Evolutionary conservation across 768 basidiomycete genomes (phyloP), one percentile per base, ranked within the genome.

Genomic region (Boletus rubropictus): DNA sequence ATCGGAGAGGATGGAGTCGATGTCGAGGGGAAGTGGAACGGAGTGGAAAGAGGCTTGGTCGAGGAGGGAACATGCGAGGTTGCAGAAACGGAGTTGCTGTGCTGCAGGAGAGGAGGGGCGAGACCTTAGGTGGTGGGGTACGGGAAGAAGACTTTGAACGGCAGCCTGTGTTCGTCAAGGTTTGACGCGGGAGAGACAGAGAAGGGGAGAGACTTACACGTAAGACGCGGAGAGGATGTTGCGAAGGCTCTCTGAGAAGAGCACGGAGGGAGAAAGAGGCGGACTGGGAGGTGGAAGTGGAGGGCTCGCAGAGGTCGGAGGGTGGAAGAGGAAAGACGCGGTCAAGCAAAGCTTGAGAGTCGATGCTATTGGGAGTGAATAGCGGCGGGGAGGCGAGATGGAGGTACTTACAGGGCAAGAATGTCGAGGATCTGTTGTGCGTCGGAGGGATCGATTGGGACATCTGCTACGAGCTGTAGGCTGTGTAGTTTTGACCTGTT

Each of bases 281-380:
- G 3, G 66, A 53, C 37, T 63, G 57, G 8, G 65, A 55, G 27
- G 65, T 64, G 37, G 70, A 71, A 9, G 74, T 69, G 15, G 72
- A 66, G 1, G 76, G 69, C n/a, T 69, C 62, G 32, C 69, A 62
- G 35, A 69, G 65, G 53, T 70, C 63, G 7, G 55, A 52, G 44
- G 69, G 61, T 18, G 71, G 69, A 20, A 81, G 69, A 31, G 82
- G 79, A 60, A 86, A 84, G 52, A 86, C 83, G 55, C 88, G 83
- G 72, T 90, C 87, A 9, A 91, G 79, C 5, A 91, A 71, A 39
- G 82, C 85, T 54, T 87, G 86, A 0, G 74, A 74, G 63, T 91
- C 89, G 50, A 80, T 68, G 55, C 85, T 86, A 60, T 31, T 18
- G 36, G 6, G 31, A 36, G 56, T 46, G 41, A 35, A 29, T 25